Evolutionary conservation across 805 yeast genomes (phyloP).

Genomic region (Sungouiozyma intestinalis): DNA sequence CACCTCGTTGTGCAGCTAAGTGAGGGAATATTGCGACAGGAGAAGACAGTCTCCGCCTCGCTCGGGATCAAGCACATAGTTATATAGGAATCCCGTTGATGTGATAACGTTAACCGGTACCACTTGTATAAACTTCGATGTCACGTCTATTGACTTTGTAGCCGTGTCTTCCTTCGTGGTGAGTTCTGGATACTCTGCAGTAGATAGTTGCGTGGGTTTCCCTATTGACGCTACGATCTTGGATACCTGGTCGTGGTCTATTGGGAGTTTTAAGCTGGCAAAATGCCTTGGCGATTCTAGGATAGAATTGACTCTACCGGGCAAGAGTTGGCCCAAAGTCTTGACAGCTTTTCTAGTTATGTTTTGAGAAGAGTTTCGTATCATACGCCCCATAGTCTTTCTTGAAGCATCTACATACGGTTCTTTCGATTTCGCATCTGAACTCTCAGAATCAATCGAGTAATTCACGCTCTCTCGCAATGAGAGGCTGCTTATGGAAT

Average conservation of each 20-base stretch:
- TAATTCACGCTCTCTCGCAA: neutral
- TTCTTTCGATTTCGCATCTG: slow-evolving; percentile 11
- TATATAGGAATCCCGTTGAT: slow-evolving; percentile 68
- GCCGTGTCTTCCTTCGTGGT: slow-evolving; percentile 3
- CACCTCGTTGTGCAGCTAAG: slow-evolving; percentile 7
- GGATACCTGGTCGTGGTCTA: slow-evolving; percentile 10
- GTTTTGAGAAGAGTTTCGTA: slow-evolving; percentile 67
- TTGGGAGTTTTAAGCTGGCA: slow-evolving; percentile 73
- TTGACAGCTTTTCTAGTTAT: slow-evolving; percentile 77
- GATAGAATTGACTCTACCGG: slow-evolving; percentile 64
- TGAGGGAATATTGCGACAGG: slow-evolving; percentile 55
- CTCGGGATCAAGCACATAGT: slow-evolving; percentile 73
- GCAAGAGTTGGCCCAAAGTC: slow-evolving; percentile 79
- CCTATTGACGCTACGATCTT: slow-evolving; percentile 24
- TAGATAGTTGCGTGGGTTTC: slow-evolving; percentile 26
- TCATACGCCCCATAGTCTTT: slow-evolving; percentile 62
- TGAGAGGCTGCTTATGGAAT: neutral
- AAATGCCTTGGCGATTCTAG: slow-evolving; percentile 86
- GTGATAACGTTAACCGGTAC: slow-evolving; percentile 56
- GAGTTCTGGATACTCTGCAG: slow-evolving; percentile 23
- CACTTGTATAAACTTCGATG: slow-evolving; percentile 21
- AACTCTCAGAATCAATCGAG: slow-evolving; percentile 2
- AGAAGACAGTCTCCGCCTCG: slow-evolving; percentile 89
- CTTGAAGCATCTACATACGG: slow-evolving; percentile 66
- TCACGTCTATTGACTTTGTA: neutral